Base-by-base conservation (phyloP, 768 basidiomycete species). In the Polyporus arcularius region DNA sequence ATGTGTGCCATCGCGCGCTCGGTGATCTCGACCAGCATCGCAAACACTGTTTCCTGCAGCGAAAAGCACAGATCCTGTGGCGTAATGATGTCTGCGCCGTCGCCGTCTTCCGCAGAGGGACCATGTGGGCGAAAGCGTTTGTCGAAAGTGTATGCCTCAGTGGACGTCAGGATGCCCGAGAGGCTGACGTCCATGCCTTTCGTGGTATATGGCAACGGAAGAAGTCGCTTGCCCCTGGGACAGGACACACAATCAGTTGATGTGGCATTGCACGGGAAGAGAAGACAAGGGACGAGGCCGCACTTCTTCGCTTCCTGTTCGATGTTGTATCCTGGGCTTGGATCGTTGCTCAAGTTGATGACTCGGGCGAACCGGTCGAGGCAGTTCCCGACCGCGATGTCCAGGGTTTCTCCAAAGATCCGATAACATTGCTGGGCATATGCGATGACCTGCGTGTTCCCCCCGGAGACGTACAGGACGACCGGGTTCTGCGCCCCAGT, bases 1-100 rank as follows among this genome's bases (percentile, higher is more conserved):
- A 98, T 96, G 73, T 98, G 97, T 31, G 97, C 97, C 97, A 99
- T 98, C 10, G 97, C 97, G 41, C 97, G 82, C 74, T 99, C 97
- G 0, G 97, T 98, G 61, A 98, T 99, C 76, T 99, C 97, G 15
- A 99, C 97, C 3, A 99, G 81, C 97, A 99, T 99, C 0, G 96
- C 90, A 72, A 91, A 99, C 1, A 98, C 87, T 0, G 92, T 97
- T 75, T 99, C 97, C 75, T 99, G 97, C 4, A 99, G 78, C 5
- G 94, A 95, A 74, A 94, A 98, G 75, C 97, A 99, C 30, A 99
- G 76, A 73, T 99, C 97, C n/a, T 93, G 90, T 12, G 96, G 87
- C 7, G 93, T 98, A 68, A 98, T 92, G 59, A 88, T 80, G 67
- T 95, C 89, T 21, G 81, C 78, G 26, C 82, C 89, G 21, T 82